Conservation (phyloP, 2,329 filamentous ascomycete genomes). For the Emmonsia crescens region DNA sequence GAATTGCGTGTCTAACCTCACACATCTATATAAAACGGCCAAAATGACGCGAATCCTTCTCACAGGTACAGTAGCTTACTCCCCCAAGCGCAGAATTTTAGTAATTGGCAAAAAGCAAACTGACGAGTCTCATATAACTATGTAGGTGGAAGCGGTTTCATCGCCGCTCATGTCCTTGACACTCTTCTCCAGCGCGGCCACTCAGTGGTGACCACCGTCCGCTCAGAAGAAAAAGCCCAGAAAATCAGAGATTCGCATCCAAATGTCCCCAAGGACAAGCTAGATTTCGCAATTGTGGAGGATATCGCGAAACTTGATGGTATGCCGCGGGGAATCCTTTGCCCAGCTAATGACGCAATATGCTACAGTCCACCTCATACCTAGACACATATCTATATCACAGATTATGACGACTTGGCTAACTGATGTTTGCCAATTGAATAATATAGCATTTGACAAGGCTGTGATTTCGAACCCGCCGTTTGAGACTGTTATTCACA, state of each 20-base stretch:
- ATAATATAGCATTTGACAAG: constrained; percentile 50
- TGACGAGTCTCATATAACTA: constrained; percentile 2
- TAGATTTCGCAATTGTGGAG: constrained; percentile 57
- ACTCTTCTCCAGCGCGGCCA: constrained; percentile 46
- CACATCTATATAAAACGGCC: not conserved
- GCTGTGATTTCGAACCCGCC: constrained; percentile 51
- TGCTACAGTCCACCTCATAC: no score
- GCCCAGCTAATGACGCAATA: not conserved
- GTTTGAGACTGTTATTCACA: constrained; percentile 65
- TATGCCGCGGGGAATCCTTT: not conserved
- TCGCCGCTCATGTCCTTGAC: constrained; percentile 54
- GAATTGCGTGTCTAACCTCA: not conserved
- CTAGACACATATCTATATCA: no score
- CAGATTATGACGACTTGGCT: not conserved
- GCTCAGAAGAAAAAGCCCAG: constrained; percentile 51
- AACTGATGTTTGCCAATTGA: not conserved
- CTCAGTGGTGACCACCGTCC: constrained; percentile 52
- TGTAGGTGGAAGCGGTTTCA: constrained; percentile 51
- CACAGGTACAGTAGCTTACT: constrained; percentile 12
- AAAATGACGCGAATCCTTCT: constrained; percentile 20
- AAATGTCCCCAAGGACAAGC: constrained; percentile 42
- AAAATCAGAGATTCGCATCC: constrained; percentile 48
- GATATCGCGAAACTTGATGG: constrained; percentile 50
- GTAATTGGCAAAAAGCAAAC: not conserved
- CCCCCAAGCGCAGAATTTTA: not conserved